Evolutionary conservation across 169 alveolate species (phyloP), one percentile per base, ranked within the genome.

Genomic region (Eimeria necatrix): DNA sequence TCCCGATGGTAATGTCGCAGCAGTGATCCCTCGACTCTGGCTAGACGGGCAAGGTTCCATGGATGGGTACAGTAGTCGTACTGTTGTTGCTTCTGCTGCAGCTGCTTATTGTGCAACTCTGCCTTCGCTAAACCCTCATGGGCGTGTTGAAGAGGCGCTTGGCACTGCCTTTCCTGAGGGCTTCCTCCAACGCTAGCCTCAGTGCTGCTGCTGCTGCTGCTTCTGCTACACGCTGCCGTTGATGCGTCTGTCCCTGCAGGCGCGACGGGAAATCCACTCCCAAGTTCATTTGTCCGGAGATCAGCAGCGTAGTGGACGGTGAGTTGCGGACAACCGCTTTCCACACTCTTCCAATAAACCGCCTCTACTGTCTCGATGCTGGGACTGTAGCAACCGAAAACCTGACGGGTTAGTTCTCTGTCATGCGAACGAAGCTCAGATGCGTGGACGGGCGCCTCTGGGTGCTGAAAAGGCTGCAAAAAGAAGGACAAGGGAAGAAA

Each of bases 11-110:
- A 89, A 49, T 97, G 96, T 61, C 96, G 93, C 41, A 97, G 95
- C 96, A 97, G 95, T 14, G 98, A 97, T 20, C 98, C 98, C 26
- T 96, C 92, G 20, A 92, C 91, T 74, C 96, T 91, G 8, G 98
- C 97, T 5, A 97, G 73, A 48, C 96, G 95, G 24, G 93, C 87
- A 51, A 97, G 95, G 91, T 97, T 96, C 98, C 98, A 97, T 26
- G 97, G 88, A 84, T 97, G 97, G 41, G 78, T 87, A 64, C 94
- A 76, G 83, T 94, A 60, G 95, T 90, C 84, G 84, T 64, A 56
- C 60, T 20, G 91, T 76, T 53, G 94, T 84, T 48, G 94, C 68
- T 70, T 73, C 71, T 95, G 61, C 61, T 93, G 93, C 52, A 74
- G 89, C 24, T 51, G 51, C 51, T 24, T 26, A 18, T 53, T 84